Evolutionary conservation across 2,329 filamentous ascomycete species (phyloP), one percentile per base, ranked within the genome.

Genomic region (Paramyrothecium roridum): DNA sequence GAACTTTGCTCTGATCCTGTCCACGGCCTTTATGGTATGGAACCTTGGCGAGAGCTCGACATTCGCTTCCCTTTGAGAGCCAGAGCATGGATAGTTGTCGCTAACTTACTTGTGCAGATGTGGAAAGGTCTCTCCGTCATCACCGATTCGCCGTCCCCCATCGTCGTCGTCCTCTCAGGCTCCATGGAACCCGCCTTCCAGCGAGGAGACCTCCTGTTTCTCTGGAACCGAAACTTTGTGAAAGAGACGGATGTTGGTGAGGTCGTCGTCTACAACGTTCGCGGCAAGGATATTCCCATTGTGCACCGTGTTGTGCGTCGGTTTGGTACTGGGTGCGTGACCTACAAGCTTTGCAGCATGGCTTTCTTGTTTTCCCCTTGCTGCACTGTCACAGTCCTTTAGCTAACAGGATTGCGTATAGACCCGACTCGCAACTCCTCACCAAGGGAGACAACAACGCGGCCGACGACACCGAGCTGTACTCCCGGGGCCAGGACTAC

Each of bases 381-480:
- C n/a, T 30, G 26, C 4, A 30, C 10, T 30, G 26, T 4, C 26
- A 30, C 6, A 30, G 26, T 20, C 37, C 22, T 23, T 48, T 52
- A 49, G 49, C 63, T 57, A 23, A 62, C 56, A 26, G 46, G 33
- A 33, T 30, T 30, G 23, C 21, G 8, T 19, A 48, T 58, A 84
- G 82, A 22, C 73, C 78, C 10, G 72, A 79, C 52, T 83, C 84
- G n/a, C 79, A 91, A 68, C 84, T 99, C 20, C 83, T 99, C 55
- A 99, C 95, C 34, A 99, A 99, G 76, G 95, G 95, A 62, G 95
- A 99, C 76, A 99, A 98, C 80, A 99, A 99, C 71, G 75, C 85
- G 8, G 90, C 91, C 46, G 93, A 98, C 72, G 95, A 99, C 71
- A 96, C 91, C 17, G 93, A 97, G 70, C 63, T 76, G 13, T 96